Base-by-base conservation (phyloP, 2,329 filamentous ascomycete genomes). In the Fusarium begoniae region DNA sequence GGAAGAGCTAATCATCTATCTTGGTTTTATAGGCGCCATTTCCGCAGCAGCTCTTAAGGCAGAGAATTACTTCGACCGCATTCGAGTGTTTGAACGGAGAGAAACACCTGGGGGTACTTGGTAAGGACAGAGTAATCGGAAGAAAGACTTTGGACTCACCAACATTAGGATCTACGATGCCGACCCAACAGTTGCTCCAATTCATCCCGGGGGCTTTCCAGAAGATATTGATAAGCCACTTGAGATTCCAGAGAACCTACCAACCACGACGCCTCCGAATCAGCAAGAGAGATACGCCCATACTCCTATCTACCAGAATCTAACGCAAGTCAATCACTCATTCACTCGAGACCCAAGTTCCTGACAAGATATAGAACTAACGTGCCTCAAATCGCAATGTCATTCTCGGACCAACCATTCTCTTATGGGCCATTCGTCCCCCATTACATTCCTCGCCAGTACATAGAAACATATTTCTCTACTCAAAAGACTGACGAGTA, bases 371-470 rank as follows among this genome's bases (percentile, higher is more conserved):
- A 12, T 7, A 78, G 87, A 4, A 90, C 88, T 4, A 90, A 90
- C 55, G 87, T 90, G 0, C 88, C 88, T 0, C 84, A 87, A 44
- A 85, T 89, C 40, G 87, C 87, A 28, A 90, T 89, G 88, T 84
- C 82, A 9, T 89, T 89, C 71, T 89, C 87, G 0, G 88, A 90
- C 65, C 53, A 80, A 2, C 82, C 82, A 1, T 90, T 90, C 70
- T 80, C 88, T 0, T 89, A 89, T 63, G 88, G 87, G 0, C 87
- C 88, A 0, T 90, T 90, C 73, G 85, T 84, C 18, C 88, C 88
- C 0, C 88, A 90, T 73, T 83, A 86, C 68, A 79, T 90, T 1
- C 85, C 89, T 0, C 84, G 85, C 6, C 87, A 89, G 72, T 90
- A 90, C 63, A 83, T 90, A 6, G 85, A 89, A 63, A 85, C 84